Base-by-base conservation (phyloP, 495 filamentous ascomycete genomes). In the Parathielavia appendiculata region DNA sequence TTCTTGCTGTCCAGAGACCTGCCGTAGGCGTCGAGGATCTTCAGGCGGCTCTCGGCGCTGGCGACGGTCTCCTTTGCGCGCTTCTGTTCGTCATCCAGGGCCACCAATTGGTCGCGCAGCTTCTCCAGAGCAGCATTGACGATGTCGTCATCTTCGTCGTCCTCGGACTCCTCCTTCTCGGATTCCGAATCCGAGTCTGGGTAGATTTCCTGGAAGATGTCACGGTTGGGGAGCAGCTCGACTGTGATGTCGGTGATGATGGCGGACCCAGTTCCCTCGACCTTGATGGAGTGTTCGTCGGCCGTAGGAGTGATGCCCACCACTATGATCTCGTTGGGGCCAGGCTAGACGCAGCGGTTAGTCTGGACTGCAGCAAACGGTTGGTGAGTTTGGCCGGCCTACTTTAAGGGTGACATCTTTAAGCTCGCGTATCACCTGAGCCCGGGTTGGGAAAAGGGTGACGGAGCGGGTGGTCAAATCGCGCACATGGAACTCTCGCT, bases 201-300 rank as follows among this genome's bases (percentile, higher is more conserved):
- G 60, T 83, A 83, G 34, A 81, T 70, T 46, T 86, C 81, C 46
- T 83, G 66, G 56, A 79, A 85, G 41, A 77, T 74, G 14, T 83
- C 80, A 5, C 73, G 71, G 60, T 87, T 86, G 1, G 83, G 77
- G 23, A 88, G 70, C 11, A 82, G 69, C 56, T 86, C 80, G 41
- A 88, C 79, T 16, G 79, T 77, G 65, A 88, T 81, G 63, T 89
- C 84, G 4, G 81, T 85, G 63, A 89, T 86, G 51, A 79, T 81
- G 30, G 80, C 82, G 0, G 75, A 71, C 32, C 84, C 84, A 50
- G 77, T 82, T 52, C 85, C 85, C 62, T 87, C 84, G 56, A 90
- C 83, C 61, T 86, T 86, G 71, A 89, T 83, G 34, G 84, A 87
- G 65, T 85, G 75, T 61, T 83, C 75, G 57, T 89, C 84, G 40